phyloP scores from a whole-genome alignment of 768 basidiomycete genomes.

The Xerocomellus intermedius region DNA sequence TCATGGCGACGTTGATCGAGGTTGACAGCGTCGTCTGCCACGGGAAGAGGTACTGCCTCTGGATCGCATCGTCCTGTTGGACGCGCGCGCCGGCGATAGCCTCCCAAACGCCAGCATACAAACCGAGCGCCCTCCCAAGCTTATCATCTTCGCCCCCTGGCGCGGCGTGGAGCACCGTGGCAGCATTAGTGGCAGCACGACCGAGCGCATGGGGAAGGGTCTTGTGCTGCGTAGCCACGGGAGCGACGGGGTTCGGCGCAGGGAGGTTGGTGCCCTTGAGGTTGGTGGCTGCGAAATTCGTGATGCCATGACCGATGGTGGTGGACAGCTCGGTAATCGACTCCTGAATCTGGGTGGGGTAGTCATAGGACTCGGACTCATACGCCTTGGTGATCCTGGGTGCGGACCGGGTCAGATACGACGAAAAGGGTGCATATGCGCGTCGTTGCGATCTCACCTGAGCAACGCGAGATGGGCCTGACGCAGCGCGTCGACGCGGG shows the following conservation, averaged over 20 bases:
- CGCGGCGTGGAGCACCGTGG: conserved; percentile 43
- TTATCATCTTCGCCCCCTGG: conserved; percentile 57
- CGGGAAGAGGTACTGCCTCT: conserved; percentile 65
- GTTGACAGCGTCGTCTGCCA: conserved; percentile 88
- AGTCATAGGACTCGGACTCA: conserved; percentile 85
- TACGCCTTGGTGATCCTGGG: conserved; percentile 83
- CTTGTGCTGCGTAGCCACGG: conserved; percentile 75
- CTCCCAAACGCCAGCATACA: conserved; percentile 83
- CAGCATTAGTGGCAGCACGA: conserved; percentile 70
- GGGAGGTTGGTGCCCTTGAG: conserved; percentile 88
- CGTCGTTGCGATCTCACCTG: conserved; percentile 52
- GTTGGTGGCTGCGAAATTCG: conserved; percentile 83
- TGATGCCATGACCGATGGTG: conserved; percentile 69
- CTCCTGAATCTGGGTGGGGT: conserved; percentile 87
- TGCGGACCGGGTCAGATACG: not conserved
- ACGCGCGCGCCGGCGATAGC: conserved; percentile 77
- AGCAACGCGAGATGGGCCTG: conserved; percentile 72
- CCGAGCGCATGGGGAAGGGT: conserved; percentile 94
- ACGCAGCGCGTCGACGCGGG: conserved; percentile 89
- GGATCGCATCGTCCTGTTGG: conserved; percentile 74
- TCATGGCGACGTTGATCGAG: conserved; percentile 86
- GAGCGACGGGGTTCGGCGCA: conserved; percentile 55
- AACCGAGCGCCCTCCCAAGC: conserved; percentile 72
- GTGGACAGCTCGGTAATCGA: conserved; percentile 70
- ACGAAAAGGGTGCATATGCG: not conserved